Evolutionary conservation across 768 basidiomycete genomes (phyloP).

Genomic region (Boletus rubescentipes): DNA sequence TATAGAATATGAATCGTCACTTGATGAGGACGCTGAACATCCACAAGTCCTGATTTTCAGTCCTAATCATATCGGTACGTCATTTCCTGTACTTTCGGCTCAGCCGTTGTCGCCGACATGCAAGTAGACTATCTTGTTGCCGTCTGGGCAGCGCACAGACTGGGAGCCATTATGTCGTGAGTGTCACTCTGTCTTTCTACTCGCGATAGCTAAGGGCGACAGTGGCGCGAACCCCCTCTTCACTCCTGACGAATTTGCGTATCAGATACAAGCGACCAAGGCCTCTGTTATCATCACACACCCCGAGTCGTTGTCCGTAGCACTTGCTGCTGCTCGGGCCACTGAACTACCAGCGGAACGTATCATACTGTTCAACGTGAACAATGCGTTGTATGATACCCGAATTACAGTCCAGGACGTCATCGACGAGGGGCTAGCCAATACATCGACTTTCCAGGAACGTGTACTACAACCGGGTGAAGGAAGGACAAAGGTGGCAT

Average conservation of each 20-base stretch:
- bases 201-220: background rate
- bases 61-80: conserved; percentile 63
- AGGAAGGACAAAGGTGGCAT: conserved; percentile 66
- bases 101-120: background rate
- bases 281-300: conserved; percentile 50
- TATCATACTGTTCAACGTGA: conserved; percentile 42
- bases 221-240: conserved; percentile 66
- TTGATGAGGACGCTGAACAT: conserved; percentile 5
- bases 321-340: conserved; percentile 42
- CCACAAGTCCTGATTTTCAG: conserved; percentile 59
- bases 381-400: conserved; percentile 6
- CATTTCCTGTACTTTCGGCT: background rate
- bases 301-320: conserved; percentile 43
- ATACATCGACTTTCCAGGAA: conserved; percentile 45
- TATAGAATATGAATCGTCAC: background rate
- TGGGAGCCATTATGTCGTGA: conserved; percentile 59
- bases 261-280: conserved; percentile 52
- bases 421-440: conserved; percentile 46
- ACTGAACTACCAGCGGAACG: conserved; percentile 43
- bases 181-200: conserved; percentile 21
- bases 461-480: conserved; percentile 54
- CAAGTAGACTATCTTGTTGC: conserved; percentile 52
- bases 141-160: conserved; percentile 54
- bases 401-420: conserved; percentile 45
- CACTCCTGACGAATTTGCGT: conserved; percentile 53